Evolutionary conservation across 1,284 basidiomycete genomes (phyloP).

Genomic region (Laetiporus sulphureus): DNA sequence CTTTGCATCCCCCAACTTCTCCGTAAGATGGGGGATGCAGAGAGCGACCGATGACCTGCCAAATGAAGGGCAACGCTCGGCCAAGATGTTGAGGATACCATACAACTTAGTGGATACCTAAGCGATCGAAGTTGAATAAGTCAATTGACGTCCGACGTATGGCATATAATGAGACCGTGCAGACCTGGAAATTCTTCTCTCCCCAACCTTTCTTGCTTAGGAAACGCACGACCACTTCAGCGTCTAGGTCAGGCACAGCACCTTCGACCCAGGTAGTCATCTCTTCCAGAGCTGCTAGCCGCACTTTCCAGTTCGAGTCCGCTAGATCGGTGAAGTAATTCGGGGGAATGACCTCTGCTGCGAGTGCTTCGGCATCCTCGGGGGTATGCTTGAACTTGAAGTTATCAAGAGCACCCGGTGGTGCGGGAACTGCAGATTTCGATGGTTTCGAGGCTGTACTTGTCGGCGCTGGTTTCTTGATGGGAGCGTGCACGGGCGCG

Average conservation of each 20-base stretch:
- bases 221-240: slow-evolving; percentile 88
- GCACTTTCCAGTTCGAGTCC: slow-evolving; percentile 91
- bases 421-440: slow-evolving; percentile 42
- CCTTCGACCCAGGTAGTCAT: slow-evolving; percentile 81
- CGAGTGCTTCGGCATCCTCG: slow-evolving; percentile 88
- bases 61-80: slow-evolving; percentile 79
- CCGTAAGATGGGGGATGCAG: slow-evolving; percentile 79
- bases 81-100: slow-evolving; percentile 67
- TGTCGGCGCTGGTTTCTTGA: slow-evolving; percentile 39
- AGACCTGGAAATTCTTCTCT: slow-evolving; percentile 97
- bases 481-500: slow-evolving; percentile 29
- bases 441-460: slow-evolving; percentile 39
- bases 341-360: slow-evolving; percentile 69
- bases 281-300: slow-evolving; percentile 84
- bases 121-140: slow-evolving; percentile 3
- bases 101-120: slow-evolving; percentile 89
- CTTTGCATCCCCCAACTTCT: slow-evolving; percentile 96
- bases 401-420: slow-evolving; percentile 61
- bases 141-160: background rate
- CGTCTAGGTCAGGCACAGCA: slow-evolving; percentile 66
- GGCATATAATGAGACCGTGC: too few relatives aligned
- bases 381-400: slow-evolving; percentile 90
- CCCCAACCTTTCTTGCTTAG: slow-evolving; percentile 92
- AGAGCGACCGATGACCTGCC: slow-evolving; percentile 83
- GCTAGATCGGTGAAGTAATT: slow-evolving; percentile 69